These are phyloP conservation scores for Salisapilia sapeloensis DNA, from an alignment of 352 stramenopile genomes.

Conservation along the genomic window DNA sequence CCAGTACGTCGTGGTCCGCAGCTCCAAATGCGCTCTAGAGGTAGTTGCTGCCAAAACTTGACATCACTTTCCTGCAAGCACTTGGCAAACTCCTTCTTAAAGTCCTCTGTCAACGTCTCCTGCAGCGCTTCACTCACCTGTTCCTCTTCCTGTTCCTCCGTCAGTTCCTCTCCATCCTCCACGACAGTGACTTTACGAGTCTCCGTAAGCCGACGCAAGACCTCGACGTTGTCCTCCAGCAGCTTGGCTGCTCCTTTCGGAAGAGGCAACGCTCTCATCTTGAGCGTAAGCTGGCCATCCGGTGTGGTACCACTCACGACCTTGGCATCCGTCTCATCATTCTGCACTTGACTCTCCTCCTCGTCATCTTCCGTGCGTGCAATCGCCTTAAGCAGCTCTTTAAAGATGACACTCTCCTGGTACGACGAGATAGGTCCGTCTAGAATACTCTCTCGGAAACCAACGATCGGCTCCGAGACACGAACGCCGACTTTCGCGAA, in stretches of 20 bases:
- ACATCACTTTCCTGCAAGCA: conserved; percentile 24
- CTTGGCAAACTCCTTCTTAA: conserved; percentile 23
- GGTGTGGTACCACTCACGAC: conserved; percentile 38
- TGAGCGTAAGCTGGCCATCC: conserved; percentile 50
- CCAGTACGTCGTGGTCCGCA: conserved; percentile 54
- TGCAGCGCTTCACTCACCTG: conserved; percentile 1
- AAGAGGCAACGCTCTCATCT: conserved; percentile 63
- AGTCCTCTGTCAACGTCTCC: conserved; percentile 5
- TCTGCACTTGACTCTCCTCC: conserved; percentile 5
- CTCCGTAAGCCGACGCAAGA: conserved; percentile 19
- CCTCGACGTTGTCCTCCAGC: conserved; percentile 52
- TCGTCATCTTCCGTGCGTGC: conserved; percentile 5
- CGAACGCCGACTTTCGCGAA: conserved; percentile 76
- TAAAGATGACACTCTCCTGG: conserved; percentile 57
- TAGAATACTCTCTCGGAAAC: conserved; percentile 78
- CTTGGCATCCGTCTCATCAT: conserved; percentile 8
- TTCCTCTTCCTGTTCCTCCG: background rate
- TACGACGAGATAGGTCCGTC: conserved; percentile 32
- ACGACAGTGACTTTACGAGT: conserved; percentile 1
- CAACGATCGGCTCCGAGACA: conserved; percentile 77
- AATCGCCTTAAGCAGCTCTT: conserved; percentile 23
- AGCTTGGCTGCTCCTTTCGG: conserved; percentile 37
- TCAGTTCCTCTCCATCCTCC: background rate
- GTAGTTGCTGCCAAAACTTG: conserved; percentile 31
- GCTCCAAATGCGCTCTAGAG: conserved; percentile 45